A percentile compares a stretch with the other conserved stretches of the same genome.
These are phyloP conservation scores for Discostella stelligera DNA, from an alignment of 352 stramenopile species.

Conservation along the genomic window DNA sequence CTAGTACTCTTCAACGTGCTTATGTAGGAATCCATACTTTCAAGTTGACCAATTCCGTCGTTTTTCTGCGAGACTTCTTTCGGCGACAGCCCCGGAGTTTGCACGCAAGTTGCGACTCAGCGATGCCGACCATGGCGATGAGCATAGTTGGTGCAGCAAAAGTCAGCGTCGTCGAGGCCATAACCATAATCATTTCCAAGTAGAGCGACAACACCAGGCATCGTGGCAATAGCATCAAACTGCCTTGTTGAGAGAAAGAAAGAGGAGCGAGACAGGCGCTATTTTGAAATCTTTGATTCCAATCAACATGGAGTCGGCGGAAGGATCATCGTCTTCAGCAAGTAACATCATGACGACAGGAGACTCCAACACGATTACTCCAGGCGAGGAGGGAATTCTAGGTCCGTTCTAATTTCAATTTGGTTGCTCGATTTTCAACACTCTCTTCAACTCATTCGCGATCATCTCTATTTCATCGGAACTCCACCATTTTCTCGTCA, in stretches of 20 bases:
- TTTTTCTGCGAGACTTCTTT: background rate
- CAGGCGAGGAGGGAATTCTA: constrained; percentile 29
- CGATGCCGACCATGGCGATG: background rate
- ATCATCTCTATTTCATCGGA: background rate
- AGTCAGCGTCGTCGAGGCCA: too few relatives aligned
- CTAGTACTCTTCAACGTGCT: background rate
- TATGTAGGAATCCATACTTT: background rate
- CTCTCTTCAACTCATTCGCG: background rate
- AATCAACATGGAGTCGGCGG: background rate
- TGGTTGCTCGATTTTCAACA: background rate
- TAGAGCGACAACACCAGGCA: background rate
- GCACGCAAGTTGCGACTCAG: background rate
- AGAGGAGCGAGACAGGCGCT: too few relatives aligned
- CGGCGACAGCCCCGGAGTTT: background rate
- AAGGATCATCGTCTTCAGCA: background rate
- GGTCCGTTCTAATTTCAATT: background rate
- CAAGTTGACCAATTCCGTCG: background rate
- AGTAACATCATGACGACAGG: background rate
- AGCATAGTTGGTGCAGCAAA: too few relatives aligned
- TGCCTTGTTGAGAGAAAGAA: background rate
- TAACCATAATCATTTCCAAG: background rate
- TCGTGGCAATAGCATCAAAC: background rate
- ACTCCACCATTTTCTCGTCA: background rate
- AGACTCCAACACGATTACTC: constrained; percentile 1
- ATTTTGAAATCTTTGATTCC: background rate